Conservation (phyloP, 2,329 filamentous ascomycete genomes). For the Pseudodiploospora longispora region DNA sequence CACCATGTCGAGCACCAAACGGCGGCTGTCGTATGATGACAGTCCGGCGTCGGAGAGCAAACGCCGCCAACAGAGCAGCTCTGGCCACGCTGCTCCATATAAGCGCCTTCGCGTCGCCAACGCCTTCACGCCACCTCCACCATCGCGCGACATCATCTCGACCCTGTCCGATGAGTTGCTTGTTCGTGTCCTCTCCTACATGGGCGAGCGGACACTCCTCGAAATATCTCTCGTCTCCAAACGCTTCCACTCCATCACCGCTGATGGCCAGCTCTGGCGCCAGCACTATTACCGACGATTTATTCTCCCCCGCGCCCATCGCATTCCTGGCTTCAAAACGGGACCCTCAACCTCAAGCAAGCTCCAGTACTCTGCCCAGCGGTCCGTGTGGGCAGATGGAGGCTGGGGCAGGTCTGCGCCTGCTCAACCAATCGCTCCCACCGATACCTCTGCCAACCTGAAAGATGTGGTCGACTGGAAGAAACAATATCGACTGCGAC, state of each 20-base stretch:
- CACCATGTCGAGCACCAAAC: not conserved
- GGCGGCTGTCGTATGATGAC: constrained; percentile 1
- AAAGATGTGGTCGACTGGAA: constrained; percentile 65
- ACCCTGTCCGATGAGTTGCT: constrained; percentile 79
- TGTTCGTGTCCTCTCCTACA: constrained; percentile 70
- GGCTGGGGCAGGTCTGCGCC: constrained; percentile 27
- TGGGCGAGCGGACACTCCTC: constrained; percentile 63
- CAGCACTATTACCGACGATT: constrained; percentile 80
- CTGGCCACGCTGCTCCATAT: constrained; percentile 6
- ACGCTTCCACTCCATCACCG: constrained; percentile 63
- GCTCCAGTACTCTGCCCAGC: constrained; percentile 37
- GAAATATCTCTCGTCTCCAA: constrained; percentile 58
- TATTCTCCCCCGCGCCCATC: constrained; percentile 70
- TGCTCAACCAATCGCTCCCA: constrained; percentile 41
- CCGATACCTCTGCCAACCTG: constrained; percentile 23
- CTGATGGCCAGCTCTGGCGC: constrained; percentile 88
- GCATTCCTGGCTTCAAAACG: constrained; percentile 58
- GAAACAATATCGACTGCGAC: constrained; percentile 73
- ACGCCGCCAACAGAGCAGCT: constrained; percentile 1
- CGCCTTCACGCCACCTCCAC: not conserved
- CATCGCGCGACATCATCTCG: constrained; percentile 53
- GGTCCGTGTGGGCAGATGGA: constrained; percentile 36
- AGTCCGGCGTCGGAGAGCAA: not conserved
- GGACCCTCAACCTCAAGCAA: constrained; percentile 22
- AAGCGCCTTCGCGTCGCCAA: constrained; percentile 15